Conservation (phyloP, 192 early-diverging fungal species). For the Coemansia sp. region DNA sequence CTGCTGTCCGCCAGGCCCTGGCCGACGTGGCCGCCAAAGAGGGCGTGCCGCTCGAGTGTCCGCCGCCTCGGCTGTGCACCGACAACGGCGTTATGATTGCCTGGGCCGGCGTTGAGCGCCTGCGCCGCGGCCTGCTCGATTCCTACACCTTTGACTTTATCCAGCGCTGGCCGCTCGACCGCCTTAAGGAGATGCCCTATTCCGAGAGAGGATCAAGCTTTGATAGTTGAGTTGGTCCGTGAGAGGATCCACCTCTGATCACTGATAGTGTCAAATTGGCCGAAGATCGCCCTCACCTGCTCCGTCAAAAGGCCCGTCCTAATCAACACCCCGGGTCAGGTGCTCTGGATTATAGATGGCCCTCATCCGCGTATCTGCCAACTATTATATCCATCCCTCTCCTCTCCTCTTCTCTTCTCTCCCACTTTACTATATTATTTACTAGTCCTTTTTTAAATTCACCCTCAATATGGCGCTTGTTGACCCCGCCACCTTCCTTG, state of each 20-base stretch:
- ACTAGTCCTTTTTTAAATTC: neutral
- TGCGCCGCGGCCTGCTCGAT: constrained; percentile 65
- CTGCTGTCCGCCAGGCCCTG: constrained; percentile 57
- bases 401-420: neutral
- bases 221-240: neutral
- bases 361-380: neutral
- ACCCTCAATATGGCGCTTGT: constrained; percentile 18
- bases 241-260: neutral
- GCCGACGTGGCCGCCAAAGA: constrained; percentile 44
- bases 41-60: constrained; percentile 64
- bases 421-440: neutral
- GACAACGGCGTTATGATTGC: constrained; percentile 89
- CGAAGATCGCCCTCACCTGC: neutral
- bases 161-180: constrained; percentile 75
- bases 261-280: neutral
- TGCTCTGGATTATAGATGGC: neutral
- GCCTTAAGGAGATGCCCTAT: constrained; percentile 51
- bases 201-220: constrained; percentile 21
- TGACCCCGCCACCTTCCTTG: constrained; percentile 31
- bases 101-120: constrained; percentile 79
- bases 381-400: neutral
- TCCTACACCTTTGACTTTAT: constrained; percentile 72
- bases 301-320: constrained; percentile 4
- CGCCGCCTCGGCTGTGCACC: constrained; percentile 76
- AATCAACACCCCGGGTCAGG: neutral